phyloP scores from a whole-genome alignment of 106 monocot genomes.

The Dendrobium huoshanense region DNA sequence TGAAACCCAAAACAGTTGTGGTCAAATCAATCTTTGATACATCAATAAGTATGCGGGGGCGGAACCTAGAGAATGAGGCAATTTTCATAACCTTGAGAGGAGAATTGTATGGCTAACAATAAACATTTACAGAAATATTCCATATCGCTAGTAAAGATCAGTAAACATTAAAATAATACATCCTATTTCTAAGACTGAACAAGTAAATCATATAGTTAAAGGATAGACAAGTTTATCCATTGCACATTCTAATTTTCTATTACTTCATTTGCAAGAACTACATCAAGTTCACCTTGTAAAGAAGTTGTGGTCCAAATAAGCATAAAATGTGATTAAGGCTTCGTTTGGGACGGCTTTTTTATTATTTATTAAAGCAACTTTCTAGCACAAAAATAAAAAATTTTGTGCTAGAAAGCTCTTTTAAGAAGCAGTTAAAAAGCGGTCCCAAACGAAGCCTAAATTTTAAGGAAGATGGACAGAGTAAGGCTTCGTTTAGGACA shows the following conservation, averaged over 20 bases:
- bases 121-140: neutral
- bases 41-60: slow-evolving; percentile 81
- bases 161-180: too few relatives aligned
- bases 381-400: too few relatives aligned
- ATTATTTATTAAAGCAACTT: too few relatives aligned
- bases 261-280: neutral
- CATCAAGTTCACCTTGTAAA: neutral
- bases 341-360: too few relatives aligned
- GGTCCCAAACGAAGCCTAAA: too few relatives aligned
- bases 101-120: too few relatives aligned
- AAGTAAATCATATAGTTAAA: neutral
- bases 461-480: too few relatives aligned
- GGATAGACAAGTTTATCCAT: neutral
- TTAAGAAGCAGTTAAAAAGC: too few relatives aligned
- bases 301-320: neutral
- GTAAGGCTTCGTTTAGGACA: too few relatives aligned
- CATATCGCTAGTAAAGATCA: neutral
- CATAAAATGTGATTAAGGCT: too few relatives aligned
- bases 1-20: slow-evolving; percentile 65
- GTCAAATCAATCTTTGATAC: slow-evolving; percentile 81
- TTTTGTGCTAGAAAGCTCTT: too few relatives aligned
- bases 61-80: slow-evolving; percentile 32
- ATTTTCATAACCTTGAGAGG: neutral
- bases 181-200: too few relatives aligned
- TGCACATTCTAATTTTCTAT: neutral